Base-by-base conservation (phyloP, 2,329 filamentous ascomycete genomes). In the Nigrospora osmanthi region DNA sequence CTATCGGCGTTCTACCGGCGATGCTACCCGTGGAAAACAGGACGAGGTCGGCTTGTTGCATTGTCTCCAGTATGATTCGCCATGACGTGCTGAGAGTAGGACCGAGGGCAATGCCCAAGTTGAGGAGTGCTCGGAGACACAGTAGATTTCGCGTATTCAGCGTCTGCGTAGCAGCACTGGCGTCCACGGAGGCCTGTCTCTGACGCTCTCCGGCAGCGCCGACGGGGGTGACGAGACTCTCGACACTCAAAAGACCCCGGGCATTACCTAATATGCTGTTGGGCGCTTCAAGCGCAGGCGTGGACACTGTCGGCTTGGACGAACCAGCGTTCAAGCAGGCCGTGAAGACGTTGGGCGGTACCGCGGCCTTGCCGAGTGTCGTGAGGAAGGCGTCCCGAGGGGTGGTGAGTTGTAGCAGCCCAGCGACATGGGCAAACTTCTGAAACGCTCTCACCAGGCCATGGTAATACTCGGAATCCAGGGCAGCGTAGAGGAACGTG, bases 401-500 rank as follows among this genome's bases (percentile, higher is more conserved):
- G 0, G 91, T 96, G 12, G 77, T 72, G 11, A 97, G 76, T 50
- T 90, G 82, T 10, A 98, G 68, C 39, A 98, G 72, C 6, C 93
- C 94, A 35, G 93, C 89, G 3, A 97, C 91, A 60, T 98, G 94
- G 1, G 93, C 87, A 57, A 98, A 87, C 52, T 94, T 89, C 57
- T 98, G 93, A 54, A 97, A 95, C 0, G 91, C 87, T 52, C 93
- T 80, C 19, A 98, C 91, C 2, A 98, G 71, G 11, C 85, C 81
- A 53, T 96, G 90, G 56, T 97, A 98, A 55, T 93, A 96, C 43
- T 96, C 89, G 1, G 88, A 85, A 60, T 98, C 93, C 4, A 98
- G 71, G 0, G 91, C 83, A 30, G 93, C 88, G 59, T 95, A 94
- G 15, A 98, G 69, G 59, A 97, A 98, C 0, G 91, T 96, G 0